These are phyloP conservation scores for Stentor roeselii DNA, from an alignment of 73 alveolate genomes.

Conservation along the genomic window DNA sequence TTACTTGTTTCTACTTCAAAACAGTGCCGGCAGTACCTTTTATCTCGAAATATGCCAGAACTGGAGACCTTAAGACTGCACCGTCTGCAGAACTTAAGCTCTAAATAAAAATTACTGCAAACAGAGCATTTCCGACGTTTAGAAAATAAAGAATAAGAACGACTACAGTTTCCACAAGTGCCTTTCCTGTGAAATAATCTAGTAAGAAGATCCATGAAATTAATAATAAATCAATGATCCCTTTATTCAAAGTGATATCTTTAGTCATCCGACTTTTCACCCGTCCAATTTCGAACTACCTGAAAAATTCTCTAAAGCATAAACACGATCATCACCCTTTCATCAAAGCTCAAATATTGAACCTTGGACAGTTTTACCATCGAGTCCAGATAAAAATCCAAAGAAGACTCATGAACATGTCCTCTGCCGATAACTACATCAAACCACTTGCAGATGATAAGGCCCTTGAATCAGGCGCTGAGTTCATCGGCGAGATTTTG, in stretches of 20 bases:
- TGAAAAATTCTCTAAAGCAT: neutral
- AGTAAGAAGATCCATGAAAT: neutral
- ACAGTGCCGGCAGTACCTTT: neutral
- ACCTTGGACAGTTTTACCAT: neutral
- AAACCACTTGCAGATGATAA: neutral
- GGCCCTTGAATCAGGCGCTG: neutral
- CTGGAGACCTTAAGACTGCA: neutral
- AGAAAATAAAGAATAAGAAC: neutral
- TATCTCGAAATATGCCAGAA: neutral
- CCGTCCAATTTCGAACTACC: neutral
- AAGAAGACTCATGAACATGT: neutral
- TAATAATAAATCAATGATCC: neutral
- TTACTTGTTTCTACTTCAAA: neutral
- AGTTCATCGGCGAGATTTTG: neutral
- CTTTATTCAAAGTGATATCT: neutral
- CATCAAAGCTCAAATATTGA: neutral
- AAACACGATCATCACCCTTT: neutral
- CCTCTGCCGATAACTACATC: neutral
- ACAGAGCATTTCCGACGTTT: neutral
- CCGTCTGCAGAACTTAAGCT: neutral
- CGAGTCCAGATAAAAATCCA: neutral
- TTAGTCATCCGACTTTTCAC: neutral
- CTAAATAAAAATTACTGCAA: neutral
- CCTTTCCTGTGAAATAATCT: neutral
- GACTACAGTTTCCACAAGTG: neutral